Conservation (phyloP, 352 stramenopile species). For the Globisporangium irregulare region DNA sequence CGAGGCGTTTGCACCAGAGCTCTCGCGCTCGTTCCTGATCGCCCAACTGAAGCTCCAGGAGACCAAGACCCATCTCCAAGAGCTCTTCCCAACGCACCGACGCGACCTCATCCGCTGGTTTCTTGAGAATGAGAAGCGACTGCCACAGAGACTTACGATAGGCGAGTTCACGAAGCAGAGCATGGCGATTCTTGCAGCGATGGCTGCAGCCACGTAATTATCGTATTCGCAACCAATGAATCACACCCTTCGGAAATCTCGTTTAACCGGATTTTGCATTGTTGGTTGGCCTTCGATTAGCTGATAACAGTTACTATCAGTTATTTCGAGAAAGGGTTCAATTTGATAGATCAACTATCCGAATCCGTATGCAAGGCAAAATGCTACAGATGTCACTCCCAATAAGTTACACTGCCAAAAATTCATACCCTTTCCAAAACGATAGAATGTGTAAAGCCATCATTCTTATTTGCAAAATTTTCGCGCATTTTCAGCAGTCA, state of each 20-base stretch:
- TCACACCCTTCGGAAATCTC: too few relatives aligned
- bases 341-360: not conserved
- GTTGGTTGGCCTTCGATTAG: too few relatives aligned
- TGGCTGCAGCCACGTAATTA: conserved; percentile 24
- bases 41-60: conserved; percentile 45
- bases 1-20: conserved; percentile 23
- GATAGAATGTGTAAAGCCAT: too few relatives aligned
- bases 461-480: too few relatives aligned
- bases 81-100: conserved; percentile 55
- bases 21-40: conserved; percentile 45
- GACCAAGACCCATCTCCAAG: conserved; percentile 38
- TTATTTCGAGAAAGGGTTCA: too few relatives aligned
- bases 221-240: not conserved
- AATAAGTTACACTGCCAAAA: too few relatives aligned
- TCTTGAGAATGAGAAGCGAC: conserved; percentile 30
- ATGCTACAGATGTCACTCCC: too few relatives aligned
- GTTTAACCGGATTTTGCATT: too few relatives aligned
- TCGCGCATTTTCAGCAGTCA: too few relatives aligned
- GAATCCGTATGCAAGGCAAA: too few relatives aligned
- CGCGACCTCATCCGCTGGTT: conserved; percentile 56
- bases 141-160: conserved; percentile 26
- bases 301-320: too few relatives aligned
- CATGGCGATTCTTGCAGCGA: conserved; percentile 38
- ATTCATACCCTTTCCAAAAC: too few relatives aligned
- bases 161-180: conserved; percentile 35